These are phyloP conservation scores for Clarireedia hainanense DNA, from an alignment of 2,329 filamentous ascomycete genomes.

Conservation along the genomic window DNA sequence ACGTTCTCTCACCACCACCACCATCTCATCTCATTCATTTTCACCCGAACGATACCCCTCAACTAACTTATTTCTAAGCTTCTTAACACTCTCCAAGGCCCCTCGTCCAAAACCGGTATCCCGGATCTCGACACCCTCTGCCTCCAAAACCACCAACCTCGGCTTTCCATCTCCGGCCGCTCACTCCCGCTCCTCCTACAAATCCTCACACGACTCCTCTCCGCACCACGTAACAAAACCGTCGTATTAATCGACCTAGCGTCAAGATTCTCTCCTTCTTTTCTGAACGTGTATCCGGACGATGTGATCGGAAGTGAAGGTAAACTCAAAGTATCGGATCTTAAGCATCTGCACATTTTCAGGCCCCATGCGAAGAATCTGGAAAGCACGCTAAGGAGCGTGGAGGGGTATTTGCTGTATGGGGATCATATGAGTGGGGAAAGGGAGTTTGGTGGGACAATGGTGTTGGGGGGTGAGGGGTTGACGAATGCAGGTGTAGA, in stretches of 20 bases:
- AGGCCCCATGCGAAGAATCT: slow-evolving; percentile 14
- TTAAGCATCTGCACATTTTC: slow-evolving; percentile 27
- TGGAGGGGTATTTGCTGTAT: slow-evolving; percentile 27
- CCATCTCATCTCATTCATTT: not conserved
- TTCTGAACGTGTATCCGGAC: slow-evolving; percentile 8
- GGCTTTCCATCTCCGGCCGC: slow-evolving; percentile 1
- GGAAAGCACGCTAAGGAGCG: slow-evolving; percentile 16
- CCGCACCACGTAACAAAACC: not conserved
- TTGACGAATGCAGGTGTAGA: slow-evolving; percentile 2
- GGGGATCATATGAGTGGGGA: slow-evolving; percentile 22
- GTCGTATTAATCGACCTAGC: slow-evolving; percentile 44
- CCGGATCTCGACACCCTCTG: not conserved
- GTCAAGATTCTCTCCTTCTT: slow-evolving; percentile 43
- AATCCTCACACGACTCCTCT: slow-evolving; percentile 27
- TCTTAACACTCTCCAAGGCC: slow-evolving; percentile 6
- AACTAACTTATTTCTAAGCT: slow-evolving; percentile 7
- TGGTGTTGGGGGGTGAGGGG: slow-evolving; percentile 23
- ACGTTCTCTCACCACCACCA: not conserved
- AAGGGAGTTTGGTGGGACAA: slow-evolving; percentile 24
- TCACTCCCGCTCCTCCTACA: slow-evolving; percentile 1
- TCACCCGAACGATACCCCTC: too few relatives aligned
- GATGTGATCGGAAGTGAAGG: not conserved
- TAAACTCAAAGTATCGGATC: slow-evolving; percentile 4
- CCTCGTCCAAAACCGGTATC: not conserved
- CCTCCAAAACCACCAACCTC: not conserved